These are phyloP conservation scores for Dothideomycetes sp. DNA, from an alignment of 2,329 filamentous ascomycete genomes.

Conservation along the genomic window DNA sequence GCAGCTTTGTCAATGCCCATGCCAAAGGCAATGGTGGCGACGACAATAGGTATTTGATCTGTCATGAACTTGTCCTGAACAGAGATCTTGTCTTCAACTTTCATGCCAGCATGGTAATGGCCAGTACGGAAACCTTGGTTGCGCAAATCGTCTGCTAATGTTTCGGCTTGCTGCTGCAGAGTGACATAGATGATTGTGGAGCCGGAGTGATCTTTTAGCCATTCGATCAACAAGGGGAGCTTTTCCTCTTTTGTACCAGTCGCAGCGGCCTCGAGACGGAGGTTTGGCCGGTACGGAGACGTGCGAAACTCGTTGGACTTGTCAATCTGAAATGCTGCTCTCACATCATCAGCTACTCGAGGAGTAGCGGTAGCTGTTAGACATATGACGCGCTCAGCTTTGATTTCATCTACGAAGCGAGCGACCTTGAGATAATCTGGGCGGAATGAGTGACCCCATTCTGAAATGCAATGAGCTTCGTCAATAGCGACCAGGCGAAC, in stretches of 20 bases:
- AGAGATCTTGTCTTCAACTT: conserved; percentile 34
- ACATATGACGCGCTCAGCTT: conserved; percentile 51
- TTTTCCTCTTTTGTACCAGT: conserved; percentile 37
- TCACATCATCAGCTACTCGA: conserved; percentile 47
- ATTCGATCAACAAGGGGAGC: conserved; percentile 37
- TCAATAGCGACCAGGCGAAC: conserved; percentile 50
- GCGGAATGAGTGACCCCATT: conserved; percentile 44
- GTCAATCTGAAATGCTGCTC: conserved; percentile 43
- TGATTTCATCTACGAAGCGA: conserved; percentile 46
- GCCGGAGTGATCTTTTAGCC: conserved; percentile 44
- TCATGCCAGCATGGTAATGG: conserved; percentile 45
- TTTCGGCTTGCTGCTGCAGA: conserved; percentile 44
- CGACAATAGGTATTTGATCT: conserved; percentile 36
- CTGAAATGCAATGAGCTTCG: conserved; percentile 51
- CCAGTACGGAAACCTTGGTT: conserved; percentile 33
- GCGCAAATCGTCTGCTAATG: conserved; percentile 32
- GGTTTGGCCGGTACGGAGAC: conserved; percentile 50
- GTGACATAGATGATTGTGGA: conserved; percentile 55
- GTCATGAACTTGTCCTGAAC: conserved; percentile 47
- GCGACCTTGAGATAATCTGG: conserved; percentile 48
- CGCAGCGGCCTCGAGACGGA: conserved; percentile 45
- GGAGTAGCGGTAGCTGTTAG: conserved; percentile 52
- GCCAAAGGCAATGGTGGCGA: conserved; percentile 51
- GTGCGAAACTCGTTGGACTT: conserved; percentile 47
- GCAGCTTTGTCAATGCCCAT: conserved; percentile 52